These are phyloP conservation scores for Pyrenochaeta sp. DNA, from an alignment of 2,329 filamentous ascomycete species.

Conservation along the genomic window DNA sequence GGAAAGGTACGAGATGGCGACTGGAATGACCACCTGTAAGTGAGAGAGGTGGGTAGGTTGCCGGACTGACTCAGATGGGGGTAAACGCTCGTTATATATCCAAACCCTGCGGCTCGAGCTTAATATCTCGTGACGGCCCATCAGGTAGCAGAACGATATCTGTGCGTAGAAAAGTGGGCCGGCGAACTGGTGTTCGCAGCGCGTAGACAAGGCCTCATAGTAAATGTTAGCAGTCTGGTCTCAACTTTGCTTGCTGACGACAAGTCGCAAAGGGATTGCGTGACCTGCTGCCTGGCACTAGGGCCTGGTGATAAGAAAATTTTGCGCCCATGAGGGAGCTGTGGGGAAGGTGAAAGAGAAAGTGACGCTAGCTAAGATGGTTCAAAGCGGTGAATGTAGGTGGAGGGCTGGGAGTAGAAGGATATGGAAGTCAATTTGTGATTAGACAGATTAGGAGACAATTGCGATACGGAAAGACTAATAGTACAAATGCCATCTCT, in stretches of 20 bases:
- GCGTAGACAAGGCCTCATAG: slow-evolving; percentile 12
- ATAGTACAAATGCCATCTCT: no score
- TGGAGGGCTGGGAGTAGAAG: no score
- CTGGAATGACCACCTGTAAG: not conserved
- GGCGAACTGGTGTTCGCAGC: slow-evolving; percentile 10
- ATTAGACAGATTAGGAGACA: no score
- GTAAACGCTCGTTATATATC: slow-evolving; percentile 9
- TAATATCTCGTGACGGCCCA: not conserved
- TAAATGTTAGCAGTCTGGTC: slow-evolving; percentile 16
- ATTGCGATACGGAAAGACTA: no score
- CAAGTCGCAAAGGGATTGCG: slow-evolving; percentile 3
- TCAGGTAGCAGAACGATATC: not conserved
- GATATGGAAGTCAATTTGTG: no score
- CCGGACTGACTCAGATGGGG: not conserved
- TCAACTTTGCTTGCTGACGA: slow-evolving; percentile 8
- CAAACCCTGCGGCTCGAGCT: not conserved
- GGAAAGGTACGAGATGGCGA: not conserved
- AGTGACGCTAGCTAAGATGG: no score
- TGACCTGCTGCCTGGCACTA: slow-evolving; percentile 10
- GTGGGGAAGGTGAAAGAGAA: no score
- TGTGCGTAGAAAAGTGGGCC: slow-evolving; percentile 5
- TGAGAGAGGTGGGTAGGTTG: slow-evolving; percentile 1
- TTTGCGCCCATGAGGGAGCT: slow-evolving; percentile 1
- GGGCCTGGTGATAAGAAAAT: not conserved
- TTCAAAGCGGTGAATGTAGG: no score